Conservation (phyloP, 2,329 filamentous ascomycete species). For the Arthrobotrys iridis region DNA sequence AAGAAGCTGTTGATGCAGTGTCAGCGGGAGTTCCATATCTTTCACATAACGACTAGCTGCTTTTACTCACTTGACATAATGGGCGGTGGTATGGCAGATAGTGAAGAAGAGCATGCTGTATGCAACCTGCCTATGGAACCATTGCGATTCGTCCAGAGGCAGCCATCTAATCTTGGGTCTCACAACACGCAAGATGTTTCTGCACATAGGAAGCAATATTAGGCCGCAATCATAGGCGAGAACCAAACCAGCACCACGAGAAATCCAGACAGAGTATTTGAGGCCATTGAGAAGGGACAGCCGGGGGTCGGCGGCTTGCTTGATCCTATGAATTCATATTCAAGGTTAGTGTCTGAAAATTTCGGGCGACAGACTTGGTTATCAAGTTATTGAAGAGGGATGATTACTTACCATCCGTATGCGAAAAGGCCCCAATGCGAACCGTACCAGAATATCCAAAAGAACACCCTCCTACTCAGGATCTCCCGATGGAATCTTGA, state of each 20-base stretch:
- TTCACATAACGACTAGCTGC: neutral
- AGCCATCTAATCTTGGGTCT: conserved; percentile 87
- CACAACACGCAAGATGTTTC: conserved; percentile 84
- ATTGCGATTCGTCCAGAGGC: conserved; percentile 94
- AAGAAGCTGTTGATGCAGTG: conserved; percentile 73
- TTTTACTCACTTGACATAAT: conserved; percentile 87
- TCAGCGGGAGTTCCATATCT: neutral
- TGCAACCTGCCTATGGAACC: conserved; percentile 95
- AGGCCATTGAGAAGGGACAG: conserved; percentile 83
- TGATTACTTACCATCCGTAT: conserved; percentile 78
- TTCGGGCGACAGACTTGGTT: neutral
- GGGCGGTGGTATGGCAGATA: conserved; percentile 76
- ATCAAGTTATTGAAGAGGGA: neutral
- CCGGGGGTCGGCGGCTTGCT: conserved; percentile 75
- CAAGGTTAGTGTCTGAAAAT: neutral
- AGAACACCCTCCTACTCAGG: conserved; percentile 75
- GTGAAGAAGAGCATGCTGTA: conserved; percentile 88
- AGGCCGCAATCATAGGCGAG: conserved; percentile 84
- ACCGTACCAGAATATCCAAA: conserved; percentile 83
- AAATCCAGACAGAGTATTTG: conserved; percentile 92
- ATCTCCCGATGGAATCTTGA: conserved; percentile 71
- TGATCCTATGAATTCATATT: conserved; percentile 69
- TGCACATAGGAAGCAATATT: conserved; percentile 92
- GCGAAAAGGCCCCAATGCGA: conserved; percentile 82
- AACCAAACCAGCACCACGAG: conserved; percentile 87